These are phyloP conservation scores for Aspergillus ustus DNA, from an alignment of 2,329 filamentous ascomycete genomes.

Conservation along the genomic window DNA sequence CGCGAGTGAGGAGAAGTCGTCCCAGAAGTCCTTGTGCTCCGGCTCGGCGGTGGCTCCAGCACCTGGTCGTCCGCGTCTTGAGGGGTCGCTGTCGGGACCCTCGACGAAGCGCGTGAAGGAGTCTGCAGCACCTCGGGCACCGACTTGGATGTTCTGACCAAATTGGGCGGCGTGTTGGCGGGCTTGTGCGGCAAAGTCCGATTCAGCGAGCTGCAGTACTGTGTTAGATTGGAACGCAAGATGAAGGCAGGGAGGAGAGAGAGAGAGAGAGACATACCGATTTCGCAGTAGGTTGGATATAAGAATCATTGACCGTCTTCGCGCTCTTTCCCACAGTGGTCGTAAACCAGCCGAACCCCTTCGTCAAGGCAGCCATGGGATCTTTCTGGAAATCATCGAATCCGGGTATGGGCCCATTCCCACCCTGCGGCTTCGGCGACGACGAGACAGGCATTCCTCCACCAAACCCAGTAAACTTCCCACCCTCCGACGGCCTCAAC, in stretches of 20 bases:
- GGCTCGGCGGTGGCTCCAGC: slow-evolving; percentile 51
- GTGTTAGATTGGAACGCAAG: slow-evolving; percentile 5
- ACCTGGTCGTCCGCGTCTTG: slow-evolving; percentile 47
- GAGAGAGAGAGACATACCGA: slow-evolving; percentile 62
- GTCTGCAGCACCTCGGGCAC: slow-evolving; percentile 76
- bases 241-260: not conserved
- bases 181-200: slow-evolving; percentile 75
- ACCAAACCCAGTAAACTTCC: slow-evolving; percentile 90
- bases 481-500: slow-evolving; percentile 85
- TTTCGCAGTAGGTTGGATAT: slow-evolving; percentile 89
- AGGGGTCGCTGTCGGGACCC: slow-evolving; percentile 61
- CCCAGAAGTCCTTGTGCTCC: slow-evolving; percentile 85
- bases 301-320: slow-evolving; percentile 87
- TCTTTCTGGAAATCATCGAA: slow-evolving; percentile 92
- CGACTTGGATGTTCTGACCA: slow-evolving; percentile 66
- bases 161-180: slow-evolving; percentile 59
- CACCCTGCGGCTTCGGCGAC: slow-evolving; percentile 27
- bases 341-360: slow-evolving; percentile 93
- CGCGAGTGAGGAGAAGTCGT: slow-evolving; percentile 77
- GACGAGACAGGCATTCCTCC: slow-evolving; percentile 67
- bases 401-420: slow-evolving; percentile 53
- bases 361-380: slow-evolving; percentile 83
- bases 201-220: slow-evolving; percentile 70
- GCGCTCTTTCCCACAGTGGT: slow-evolving; percentile 87
- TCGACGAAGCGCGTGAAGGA: slow-evolving; percentile 88